Percentiles rank a stretch among this genome's conserved stretches.
Conservation (phyloP, 1,284 basidiomycete species). For the Trichosporon ovoides region DNA sequence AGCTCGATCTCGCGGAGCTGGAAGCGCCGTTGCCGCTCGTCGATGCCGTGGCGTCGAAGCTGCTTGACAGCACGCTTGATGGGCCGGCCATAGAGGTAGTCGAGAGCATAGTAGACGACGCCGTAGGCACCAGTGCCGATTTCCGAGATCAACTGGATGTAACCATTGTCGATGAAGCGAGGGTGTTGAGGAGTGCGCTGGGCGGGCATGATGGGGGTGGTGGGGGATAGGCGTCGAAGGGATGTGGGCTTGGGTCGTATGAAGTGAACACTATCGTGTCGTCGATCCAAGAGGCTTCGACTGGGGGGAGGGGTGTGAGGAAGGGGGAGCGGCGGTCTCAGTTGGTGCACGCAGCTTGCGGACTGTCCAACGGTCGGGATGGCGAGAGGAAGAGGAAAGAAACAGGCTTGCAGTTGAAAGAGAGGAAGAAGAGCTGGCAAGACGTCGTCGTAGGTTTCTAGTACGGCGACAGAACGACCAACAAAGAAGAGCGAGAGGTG, state of each 20-base stretch:
- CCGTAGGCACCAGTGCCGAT: conserved; percentile 95
- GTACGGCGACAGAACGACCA: too few species aligned
- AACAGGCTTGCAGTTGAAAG: too few species aligned
- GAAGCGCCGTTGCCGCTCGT: conserved; percentile 70
- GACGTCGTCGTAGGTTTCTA: too few species aligned
- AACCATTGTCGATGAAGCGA: conserved; percentile 63
- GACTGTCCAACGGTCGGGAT: too few species aligned
- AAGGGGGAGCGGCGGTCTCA: not conserved
- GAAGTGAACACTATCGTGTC: conserved; percentile 6
- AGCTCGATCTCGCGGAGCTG: conserved; percentile 67
- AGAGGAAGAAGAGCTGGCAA: too few species aligned
- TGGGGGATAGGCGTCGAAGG: not conserved
- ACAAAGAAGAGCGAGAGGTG: too few species aligned
- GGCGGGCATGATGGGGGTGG: not conserved
- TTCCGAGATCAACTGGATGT: conserved; percentile 79
- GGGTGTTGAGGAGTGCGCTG: conserved; percentile 16
- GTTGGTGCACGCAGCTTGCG: too few species aligned
- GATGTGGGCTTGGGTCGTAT: not conserved
- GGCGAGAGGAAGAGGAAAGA: too few species aligned
- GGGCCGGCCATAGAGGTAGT: conserved; percentile 54
- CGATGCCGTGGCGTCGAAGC: conserved; percentile 55
- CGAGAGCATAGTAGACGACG: conserved; percentile 83
- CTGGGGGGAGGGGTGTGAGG: not conserved
- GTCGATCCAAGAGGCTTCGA: not conserved
- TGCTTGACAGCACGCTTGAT: conserved; percentile 81